Base-by-base conservation (phyloP, 768 basidiomycete species). In the Xanthoconium stramineum region DNA sequence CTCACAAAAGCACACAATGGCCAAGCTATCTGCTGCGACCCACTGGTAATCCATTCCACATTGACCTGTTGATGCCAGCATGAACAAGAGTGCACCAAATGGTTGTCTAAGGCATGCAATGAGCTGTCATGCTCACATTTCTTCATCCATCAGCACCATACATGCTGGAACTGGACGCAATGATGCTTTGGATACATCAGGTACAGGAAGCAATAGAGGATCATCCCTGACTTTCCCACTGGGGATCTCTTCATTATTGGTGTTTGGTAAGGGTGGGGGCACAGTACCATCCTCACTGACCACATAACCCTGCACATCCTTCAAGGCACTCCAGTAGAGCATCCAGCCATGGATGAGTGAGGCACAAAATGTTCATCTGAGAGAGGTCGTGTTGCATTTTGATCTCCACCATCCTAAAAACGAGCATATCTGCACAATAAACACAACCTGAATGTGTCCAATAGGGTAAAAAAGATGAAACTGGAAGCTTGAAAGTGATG, bases 321-420 rank as follows among this genome's bases (percentile, higher is more conserved):
- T 38, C n/a, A n/a, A n/a, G n/a, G 2, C 20, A 35, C 3, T 49
- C 49, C 4, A 53, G 9, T 36, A 56, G 36, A 12, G 15, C 7
- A n/a, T 58, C 37, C 2, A 58, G 19, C 57, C 57, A 56, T 0
- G 57, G 54, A 12, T 58, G 49, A 24, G 56, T 13, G 11, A 58
- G 48, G 30, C 46, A 56, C 1, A 58, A 4, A 9, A 14, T 2
- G 0, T 19, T 29, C 15, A 50, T 15, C 15, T 28, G 38, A 42
- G 49, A 50, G 5, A 50, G 12, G 13, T 58, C 14, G 3, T 33
- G 29, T 39, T 9, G 45, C 6, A 48, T 50, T 17, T 13, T 39
- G 48, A 58, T 35, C 5, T 50, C 44, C n/a, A 58, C 30, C 11
- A n/a, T n/a, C 6, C 53, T 48, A 13, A 58, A 53, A 2, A 29